A percentile compares a stretch with the other conserved stretches of the same genome.
phyloP scores from a whole-genome alignment of 345 rosid genomes.

The Dipteronia dyeriana region DNA sequence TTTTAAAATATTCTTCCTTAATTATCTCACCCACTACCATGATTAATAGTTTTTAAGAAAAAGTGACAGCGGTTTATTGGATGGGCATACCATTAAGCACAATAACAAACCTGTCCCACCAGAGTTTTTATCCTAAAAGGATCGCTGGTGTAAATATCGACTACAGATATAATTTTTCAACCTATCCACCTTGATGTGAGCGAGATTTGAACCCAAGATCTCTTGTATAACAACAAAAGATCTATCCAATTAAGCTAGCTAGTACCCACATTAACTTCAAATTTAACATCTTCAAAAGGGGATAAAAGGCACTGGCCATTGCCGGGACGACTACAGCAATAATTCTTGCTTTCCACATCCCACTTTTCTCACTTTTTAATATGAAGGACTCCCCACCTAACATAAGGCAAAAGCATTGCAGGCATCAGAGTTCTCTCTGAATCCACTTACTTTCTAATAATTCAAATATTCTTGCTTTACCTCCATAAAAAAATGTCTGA shows the following conservation, averaged over 20 bases:
- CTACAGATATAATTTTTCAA: not conserved
- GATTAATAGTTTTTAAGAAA: not conserved
- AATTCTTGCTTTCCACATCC: constrained; percentile 9
- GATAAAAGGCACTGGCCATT: constrained; percentile 16
- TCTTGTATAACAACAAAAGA: not conserved
- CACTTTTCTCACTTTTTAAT: constrained; percentile 2
- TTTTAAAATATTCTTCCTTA: not conserved
- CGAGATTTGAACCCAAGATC: too few species aligned
- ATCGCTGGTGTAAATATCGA: not conserved
- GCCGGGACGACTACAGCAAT: constrained; percentile 17
- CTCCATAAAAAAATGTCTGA: not conserved
- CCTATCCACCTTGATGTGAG: not conserved
- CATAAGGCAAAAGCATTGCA: constrained; percentile 17
- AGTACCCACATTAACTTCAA: not conserved
- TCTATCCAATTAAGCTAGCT: not conserved
- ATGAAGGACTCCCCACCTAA: constrained; percentile 9
- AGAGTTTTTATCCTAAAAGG: not conserved
- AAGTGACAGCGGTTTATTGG: not conserved
- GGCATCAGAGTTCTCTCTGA: not conserved
- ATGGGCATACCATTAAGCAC: not conserved
- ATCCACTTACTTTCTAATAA: not conserved
- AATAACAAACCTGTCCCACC: not conserved
- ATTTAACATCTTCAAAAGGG: not conserved
- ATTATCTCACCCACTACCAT: not conserved
- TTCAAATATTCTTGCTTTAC: not conserved